Percentiles rank a stretch among this genome's conserved stretches.
Conservation (phyloP, 345 rosid genomes). For the Hibiscus trionum region DNA sequence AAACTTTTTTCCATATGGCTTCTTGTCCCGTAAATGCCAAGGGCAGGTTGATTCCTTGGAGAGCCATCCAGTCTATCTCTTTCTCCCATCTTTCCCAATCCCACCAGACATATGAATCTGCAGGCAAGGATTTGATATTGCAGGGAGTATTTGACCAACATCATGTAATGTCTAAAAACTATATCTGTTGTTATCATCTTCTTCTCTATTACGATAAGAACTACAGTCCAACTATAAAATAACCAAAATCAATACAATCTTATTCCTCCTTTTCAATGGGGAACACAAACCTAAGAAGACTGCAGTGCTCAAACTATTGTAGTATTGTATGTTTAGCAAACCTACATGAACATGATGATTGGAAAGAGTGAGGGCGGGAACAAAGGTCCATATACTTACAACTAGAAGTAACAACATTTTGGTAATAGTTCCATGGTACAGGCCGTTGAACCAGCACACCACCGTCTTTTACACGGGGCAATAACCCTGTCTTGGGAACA, state of each 20-base stretch:
- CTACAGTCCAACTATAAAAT: background rate
- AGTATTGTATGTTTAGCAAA: background rate
- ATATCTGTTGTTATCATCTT: background rate
- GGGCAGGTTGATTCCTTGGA: constrained; percentile 93
- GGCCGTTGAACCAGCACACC: constrained; percentile 71
- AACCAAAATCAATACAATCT: background rate
- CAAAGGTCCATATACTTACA: constrained; percentile 41
- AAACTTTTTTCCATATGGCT: constrained; percentile 89
- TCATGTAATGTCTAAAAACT: background rate
- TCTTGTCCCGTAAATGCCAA: constrained; percentile 94
- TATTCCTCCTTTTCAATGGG: background rate
- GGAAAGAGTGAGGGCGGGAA: constrained; percentile 7
- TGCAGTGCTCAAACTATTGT: background rate
- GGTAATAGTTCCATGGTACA: constrained; percentile 94
- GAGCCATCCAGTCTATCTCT: constrained; percentile 99
- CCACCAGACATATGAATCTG: constrained; percentile 98
- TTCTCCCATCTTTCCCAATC: constrained; percentile 89
- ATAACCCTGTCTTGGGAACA: constrained; percentile 60
- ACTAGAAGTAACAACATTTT: constrained; percentile 90
- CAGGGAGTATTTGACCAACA: background rate
- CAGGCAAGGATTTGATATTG: constrained; percentile 9
- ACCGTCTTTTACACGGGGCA: constrained; percentile 55
- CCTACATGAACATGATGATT: background rate
- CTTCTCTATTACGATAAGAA: background rate
- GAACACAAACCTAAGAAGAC: background rate